Evolutionary conservation across 1,284 basidiomycete genomes (phyloP).

Genomic region (Sanghuangporus sanghuang): DNA sequence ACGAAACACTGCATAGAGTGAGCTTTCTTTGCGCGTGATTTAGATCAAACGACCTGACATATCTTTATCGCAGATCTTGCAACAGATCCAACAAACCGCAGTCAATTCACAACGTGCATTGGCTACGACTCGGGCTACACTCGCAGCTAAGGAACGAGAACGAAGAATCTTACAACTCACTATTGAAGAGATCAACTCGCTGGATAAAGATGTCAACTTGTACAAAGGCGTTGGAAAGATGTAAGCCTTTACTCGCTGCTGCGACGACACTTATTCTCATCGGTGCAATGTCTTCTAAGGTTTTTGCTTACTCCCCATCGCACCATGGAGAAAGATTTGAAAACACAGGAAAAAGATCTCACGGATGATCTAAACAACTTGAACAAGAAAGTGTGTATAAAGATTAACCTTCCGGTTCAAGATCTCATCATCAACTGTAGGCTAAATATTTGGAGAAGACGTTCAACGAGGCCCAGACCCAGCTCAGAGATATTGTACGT

Average conservation of each 20-base stretch:
- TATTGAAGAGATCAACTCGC: conserved; percentile 64
- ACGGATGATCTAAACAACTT: conserved; percentile 75
- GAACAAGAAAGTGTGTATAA: conserved; percentile 81
- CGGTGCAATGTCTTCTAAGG: conserved; percentile 40
- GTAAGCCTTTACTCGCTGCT: conserved; percentile 39
- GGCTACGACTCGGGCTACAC: conserved; percentile 68
- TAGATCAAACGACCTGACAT: conserved; percentile 12
- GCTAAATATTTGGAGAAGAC: conserved; percentile 89
- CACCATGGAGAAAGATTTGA: conserved; percentile 72
- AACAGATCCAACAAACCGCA: conserved; percentile 86
- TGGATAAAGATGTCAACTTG: conserved; percentile 67
- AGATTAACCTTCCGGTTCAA: conserved; percentile 72
- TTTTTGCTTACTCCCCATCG: conserved; percentile 84
- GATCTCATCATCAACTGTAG: conserved; percentile 41
- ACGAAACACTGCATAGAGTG: conserved; percentile 76
- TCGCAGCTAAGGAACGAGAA: conserved; percentile 76
- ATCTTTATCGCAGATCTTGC: conserved; percentile 59
- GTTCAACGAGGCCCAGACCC: conserved; percentile 82
- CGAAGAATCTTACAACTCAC: conserved; percentile 84
- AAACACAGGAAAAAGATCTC: conserved; percentile 72
- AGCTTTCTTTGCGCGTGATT: neutral
- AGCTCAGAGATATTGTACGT: conserved; percentile 82
- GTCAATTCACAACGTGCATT: conserved; percentile 76
- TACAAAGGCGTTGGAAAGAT: conserved; percentile 93
- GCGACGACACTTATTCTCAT: neutral